phyloP scores from a whole-genome alignment of 164 flowering plant species.

The Aristolochia contorta region DNA sequence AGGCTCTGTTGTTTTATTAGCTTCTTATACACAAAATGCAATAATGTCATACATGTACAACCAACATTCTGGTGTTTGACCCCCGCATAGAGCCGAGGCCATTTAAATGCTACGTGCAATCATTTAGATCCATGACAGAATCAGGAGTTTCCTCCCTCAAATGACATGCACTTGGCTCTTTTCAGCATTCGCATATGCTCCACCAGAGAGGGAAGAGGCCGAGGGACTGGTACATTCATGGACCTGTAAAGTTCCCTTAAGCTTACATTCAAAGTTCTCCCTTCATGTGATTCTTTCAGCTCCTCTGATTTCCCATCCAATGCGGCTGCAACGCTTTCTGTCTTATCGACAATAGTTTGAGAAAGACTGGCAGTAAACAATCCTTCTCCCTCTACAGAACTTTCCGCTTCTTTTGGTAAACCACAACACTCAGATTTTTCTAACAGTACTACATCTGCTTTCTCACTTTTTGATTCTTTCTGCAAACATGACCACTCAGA shows the following conservation, averaged over 20 bases:
- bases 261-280: conserved; percentile 16
- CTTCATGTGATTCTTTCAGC: conserved; percentile 8
- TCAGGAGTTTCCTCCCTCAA: too few relatives aligned
- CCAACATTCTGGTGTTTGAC: too few relatives aligned
- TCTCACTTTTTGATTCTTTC: background rate
- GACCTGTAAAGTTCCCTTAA: conserved; percentile 65
- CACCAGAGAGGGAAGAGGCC: conserved; percentile 68
- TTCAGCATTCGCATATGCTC: conserved; percentile 46
- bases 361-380: background rate
- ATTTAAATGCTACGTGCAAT: too few relatives aligned
- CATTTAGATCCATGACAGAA: too few relatives aligned
- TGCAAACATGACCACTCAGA: background rate
- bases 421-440: conserved; percentile 5
- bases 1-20: too few relatives aligned
- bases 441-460: conserved; percentile 3
- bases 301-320: conserved; percentile 6
- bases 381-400: conserved; percentile 9
- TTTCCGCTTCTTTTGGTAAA: background rate
- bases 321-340: conserved; percentile 9
- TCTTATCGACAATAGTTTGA: background rate
- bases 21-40: too few relatives aligned
- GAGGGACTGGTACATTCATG: conserved; percentile 72
- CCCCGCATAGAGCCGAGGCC: too few relatives aligned
- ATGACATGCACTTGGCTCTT: conserved; percentile 17
- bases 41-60: too few relatives aligned